A percentile compares a stretch with the other conserved stretches of the same genome.
These are phyloP conservation scores for Hymenoscyphus linearis DNA, from an alignment of 2,329 filamentous ascomycete species.

Conservation along the genomic window DNA sequence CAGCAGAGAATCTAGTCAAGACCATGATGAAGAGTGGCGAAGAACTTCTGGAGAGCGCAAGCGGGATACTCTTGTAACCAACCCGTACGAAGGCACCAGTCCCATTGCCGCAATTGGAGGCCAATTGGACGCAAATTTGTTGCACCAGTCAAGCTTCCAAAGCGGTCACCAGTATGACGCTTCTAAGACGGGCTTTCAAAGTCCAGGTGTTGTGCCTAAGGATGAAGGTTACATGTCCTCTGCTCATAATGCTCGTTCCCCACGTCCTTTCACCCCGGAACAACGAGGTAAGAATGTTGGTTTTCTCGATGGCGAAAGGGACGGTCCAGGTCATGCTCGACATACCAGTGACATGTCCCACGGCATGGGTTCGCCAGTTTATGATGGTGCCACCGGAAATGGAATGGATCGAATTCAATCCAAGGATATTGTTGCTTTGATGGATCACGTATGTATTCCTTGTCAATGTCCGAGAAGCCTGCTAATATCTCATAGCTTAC, in stretches of 20 bases:
- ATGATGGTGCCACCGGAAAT: constrained; percentile 80
- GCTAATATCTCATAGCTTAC: constrained; percentile 56
- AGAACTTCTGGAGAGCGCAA: constrained; percentile 58
- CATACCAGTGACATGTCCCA: constrained; percentile 87
- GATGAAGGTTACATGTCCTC: constrained; percentile 93
- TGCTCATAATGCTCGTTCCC: constrained; percentile 48
- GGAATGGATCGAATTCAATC: constrained; percentile 91
- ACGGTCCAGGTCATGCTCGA: constrained; percentile 50
- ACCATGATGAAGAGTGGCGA: constrained; percentile 60
- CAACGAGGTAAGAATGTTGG: constrained; percentile 39
- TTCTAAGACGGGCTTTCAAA: constrained; percentile 30
- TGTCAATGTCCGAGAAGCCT: constrained; percentile 2
- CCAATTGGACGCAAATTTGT: constrained; percentile 39
- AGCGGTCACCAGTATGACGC: constrained; percentile 37
- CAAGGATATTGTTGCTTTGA: constrained; percentile 92
- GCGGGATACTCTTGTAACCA: constrained; percentile 60
- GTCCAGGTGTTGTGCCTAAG: constrained; percentile 55
- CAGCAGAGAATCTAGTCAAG: constrained; percentile 49
- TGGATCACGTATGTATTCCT: constrained; percentile 73
- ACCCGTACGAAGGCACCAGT: constrained; percentile 61
- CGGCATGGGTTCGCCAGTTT: constrained; percentile 82
- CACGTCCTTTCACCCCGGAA: constrained; percentile 42
- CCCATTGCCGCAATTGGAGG: constrained; percentile 45
- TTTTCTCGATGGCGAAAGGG: constrained; percentile 48
- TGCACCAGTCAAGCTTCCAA: constrained; percentile 34